Percentiles rank a stretch among this genome's conserved stretches.
Evolutionary conservation across 2,329 filamentous ascomycete species (phyloP).

Genomic region (Ascochyta rabiei): DNA sequence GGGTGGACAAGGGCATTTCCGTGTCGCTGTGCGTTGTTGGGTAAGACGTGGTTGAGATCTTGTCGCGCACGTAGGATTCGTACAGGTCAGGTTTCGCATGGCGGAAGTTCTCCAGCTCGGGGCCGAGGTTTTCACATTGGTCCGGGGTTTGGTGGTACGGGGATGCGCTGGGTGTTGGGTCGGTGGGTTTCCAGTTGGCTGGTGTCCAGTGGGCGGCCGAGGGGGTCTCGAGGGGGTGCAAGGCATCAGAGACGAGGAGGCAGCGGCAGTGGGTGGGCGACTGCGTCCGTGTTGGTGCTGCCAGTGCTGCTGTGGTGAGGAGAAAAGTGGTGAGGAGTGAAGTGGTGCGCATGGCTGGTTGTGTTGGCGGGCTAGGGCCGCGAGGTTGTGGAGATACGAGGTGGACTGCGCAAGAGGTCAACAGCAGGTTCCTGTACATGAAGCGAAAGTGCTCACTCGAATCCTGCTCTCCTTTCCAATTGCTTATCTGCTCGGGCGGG

Average conservation of each 20-base stretch:
- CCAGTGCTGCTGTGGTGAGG: slow-evolving; percentile 18
- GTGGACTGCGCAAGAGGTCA: not conserved
- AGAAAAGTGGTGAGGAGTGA: slow-evolving; percentile 24
- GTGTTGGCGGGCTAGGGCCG: not conserved
- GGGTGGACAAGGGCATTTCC: slow-evolving; percentile 26
- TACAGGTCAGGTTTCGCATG: slow-evolving; percentile 35
- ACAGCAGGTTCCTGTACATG: not conserved
- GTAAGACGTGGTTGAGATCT: not conserved
- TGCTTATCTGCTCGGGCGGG: not conserved
- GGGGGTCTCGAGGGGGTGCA: slow-evolving; percentile 23
- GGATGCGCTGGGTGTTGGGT: slow-evolving; percentile 21
- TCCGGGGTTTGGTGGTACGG: slow-evolving; percentile 14
- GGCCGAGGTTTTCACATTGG: slow-evolving; percentile 32
- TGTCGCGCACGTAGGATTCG: slow-evolving; percentile 27
- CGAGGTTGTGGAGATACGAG: not conserved
- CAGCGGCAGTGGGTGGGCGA: slow-evolving; percentile 41
- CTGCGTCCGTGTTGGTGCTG: slow-evolving; percentile 24
- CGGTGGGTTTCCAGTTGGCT: slow-evolving; percentile 11
- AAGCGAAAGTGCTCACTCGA: not conserved
- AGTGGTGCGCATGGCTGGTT: slow-evolving; percentile 11
- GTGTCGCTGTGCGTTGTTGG: slow-evolving; percentile 7
- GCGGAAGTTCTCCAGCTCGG: slow-evolving; percentile 35
- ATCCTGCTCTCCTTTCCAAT: not conserved
- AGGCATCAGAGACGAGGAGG: slow-evolving; percentile 27
- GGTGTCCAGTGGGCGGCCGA: slow-evolving; percentile 29